A percentile compares a stretch with the other conserved stretches of the same genome.
phyloP scores from a whole-genome alignment of 1,284 basidiomycete species.

The Agroathelia rolfsii region DNA sequence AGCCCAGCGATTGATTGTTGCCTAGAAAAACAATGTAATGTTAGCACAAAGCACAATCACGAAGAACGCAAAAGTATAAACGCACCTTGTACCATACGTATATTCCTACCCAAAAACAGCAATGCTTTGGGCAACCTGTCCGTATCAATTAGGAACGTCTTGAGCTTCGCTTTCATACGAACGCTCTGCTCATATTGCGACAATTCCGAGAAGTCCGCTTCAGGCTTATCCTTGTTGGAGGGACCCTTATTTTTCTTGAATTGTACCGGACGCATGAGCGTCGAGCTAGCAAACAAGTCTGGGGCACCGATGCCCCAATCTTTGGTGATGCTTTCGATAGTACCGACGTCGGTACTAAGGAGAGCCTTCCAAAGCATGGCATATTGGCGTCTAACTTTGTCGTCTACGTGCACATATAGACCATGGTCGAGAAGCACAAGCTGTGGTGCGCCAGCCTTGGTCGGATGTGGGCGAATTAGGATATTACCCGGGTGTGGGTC shows the following conservation, averaged over 20 bases:
- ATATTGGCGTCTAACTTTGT: constrained; percentile 62
- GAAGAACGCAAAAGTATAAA: constrained; percentile 1
- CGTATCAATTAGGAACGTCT: constrained; percentile 52
- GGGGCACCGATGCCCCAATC: constrained; percentile 76
- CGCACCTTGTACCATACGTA: constrained; percentile 68
- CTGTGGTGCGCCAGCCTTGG: constrained; percentile 50
- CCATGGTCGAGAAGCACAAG: constrained; percentile 87
- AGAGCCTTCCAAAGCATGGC: constrained; percentile 73
- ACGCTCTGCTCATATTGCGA: constrained; percentile 56
- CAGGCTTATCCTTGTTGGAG: constrained; percentile 21
- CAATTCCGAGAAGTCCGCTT: constrained; percentile 22
- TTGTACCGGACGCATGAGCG: constrained; percentile 51
- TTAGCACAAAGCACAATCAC: neutral
- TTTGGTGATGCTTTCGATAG: constrained; percentile 51
- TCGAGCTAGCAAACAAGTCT: constrained; percentile 69
- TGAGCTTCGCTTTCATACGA: constrained; percentile 53
- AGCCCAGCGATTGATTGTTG: constrained; percentile 71
- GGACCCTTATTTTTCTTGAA: constrained; percentile 20
- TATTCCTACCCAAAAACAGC: constrained; percentile 76
- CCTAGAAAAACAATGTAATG: constrained; percentile 23
- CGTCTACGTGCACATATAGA: constrained; percentile 64
- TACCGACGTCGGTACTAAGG: constrained; percentile 57
- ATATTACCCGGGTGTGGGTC: constrained; percentile 78
- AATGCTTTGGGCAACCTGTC: constrained; percentile 68
- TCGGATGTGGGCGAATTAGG: constrained; percentile 68